phyloP scores from a whole-genome alignment of 116 monocot species.

The Posidonia oceanica region DNA sequence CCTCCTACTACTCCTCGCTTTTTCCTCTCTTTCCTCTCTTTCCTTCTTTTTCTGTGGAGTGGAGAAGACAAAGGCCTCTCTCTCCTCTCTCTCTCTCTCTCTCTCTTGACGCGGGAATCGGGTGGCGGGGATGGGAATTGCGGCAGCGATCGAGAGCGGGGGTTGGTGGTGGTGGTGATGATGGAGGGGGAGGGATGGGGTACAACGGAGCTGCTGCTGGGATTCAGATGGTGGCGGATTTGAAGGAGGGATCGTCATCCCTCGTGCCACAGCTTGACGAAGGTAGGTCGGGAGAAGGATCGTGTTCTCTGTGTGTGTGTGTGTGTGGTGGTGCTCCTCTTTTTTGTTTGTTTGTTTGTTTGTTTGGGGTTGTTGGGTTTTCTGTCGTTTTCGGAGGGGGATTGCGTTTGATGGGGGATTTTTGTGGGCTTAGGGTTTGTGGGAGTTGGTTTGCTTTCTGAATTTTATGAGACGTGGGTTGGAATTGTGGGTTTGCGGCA shows the following conservation, averaged over 20 bases:
- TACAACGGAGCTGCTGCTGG: too few species aligned
- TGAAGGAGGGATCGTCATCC: conserved; percentile 3
- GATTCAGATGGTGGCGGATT: too few species aligned
- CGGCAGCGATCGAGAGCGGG: neutral
- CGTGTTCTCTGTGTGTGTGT: neutral
- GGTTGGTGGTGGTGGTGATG: neutral
- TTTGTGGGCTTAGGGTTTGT: too few species aligned
- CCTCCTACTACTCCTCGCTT: too few species aligned
- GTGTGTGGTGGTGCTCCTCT: neutral
- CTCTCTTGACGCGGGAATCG: neutral
- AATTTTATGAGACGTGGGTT: too few species aligned
- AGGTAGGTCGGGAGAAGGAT: neutral
- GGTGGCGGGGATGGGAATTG: neutral
- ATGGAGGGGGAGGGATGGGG: neutral
- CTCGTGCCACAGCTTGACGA: conserved; percentile 3
- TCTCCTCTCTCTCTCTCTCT: neutral
- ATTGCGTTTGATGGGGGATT: too few species aligned
- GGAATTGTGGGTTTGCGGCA: neutral
- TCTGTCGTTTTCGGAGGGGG: too few species aligned
- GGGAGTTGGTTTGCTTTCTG: too few species aligned
- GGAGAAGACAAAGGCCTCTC: neutral
- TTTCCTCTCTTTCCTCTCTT: neutral
- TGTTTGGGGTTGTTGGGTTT: too few species aligned
- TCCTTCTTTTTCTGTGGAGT: neutral
- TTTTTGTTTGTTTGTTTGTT: neutral